A percentile compares a stretch with the other conserved stretches of the same genome.
Conservation (phyloP, 73 alveolate genomes). For the Paraurostyla sp. region DNA sequence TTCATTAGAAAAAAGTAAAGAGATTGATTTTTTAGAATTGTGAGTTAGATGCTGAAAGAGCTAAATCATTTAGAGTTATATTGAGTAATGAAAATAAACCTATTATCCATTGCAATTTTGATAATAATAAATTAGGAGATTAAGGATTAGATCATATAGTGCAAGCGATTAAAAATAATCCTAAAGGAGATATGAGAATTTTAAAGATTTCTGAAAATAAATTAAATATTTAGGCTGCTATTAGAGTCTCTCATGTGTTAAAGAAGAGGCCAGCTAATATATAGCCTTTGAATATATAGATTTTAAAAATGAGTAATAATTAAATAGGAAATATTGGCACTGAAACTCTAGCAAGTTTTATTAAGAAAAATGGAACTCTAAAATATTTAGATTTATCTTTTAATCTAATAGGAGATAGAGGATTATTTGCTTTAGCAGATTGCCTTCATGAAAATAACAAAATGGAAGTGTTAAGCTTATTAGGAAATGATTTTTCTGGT, state of each 20-base stretch:
- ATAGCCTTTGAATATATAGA: constrained; percentile 41
- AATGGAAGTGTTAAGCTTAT: constrained; percentile 45
- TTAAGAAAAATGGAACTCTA: constrained; percentile 61
- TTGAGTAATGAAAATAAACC: not conserved
- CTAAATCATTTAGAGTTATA: not conserved
- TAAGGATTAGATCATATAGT: constrained; percentile 58
- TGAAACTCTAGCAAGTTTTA: constrained; percentile 58
- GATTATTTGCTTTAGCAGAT: constrained; percentile 46
- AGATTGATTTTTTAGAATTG: constrained; percentile 21
- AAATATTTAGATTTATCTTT: constrained; percentile 62
- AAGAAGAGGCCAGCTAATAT: constrained; percentile 30
- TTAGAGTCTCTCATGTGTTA: constrained; percentile 65
- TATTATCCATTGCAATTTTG: constrained; percentile 7
- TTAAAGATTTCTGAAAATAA: constrained; percentile 18
- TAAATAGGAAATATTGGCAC: constrained; percentile 68
- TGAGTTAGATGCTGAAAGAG: constrained; percentile 7
- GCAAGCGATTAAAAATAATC: constrained; percentile 31
- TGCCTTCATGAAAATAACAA: constrained; percentile 37
- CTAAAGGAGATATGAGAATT: constrained; percentile 47
- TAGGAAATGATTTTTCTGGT: constrained; percentile 63
- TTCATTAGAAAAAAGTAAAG: constrained; percentile 23
- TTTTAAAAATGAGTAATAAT: constrained; percentile 57
- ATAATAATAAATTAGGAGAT: constrained; percentile 57
- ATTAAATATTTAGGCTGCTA: constrained; percentile 52
- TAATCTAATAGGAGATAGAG: constrained; percentile 64